Evolutionary conservation across 768 basidiomycete genomes (phyloP).

Genomic region (Trametes gibbosa): DNA sequence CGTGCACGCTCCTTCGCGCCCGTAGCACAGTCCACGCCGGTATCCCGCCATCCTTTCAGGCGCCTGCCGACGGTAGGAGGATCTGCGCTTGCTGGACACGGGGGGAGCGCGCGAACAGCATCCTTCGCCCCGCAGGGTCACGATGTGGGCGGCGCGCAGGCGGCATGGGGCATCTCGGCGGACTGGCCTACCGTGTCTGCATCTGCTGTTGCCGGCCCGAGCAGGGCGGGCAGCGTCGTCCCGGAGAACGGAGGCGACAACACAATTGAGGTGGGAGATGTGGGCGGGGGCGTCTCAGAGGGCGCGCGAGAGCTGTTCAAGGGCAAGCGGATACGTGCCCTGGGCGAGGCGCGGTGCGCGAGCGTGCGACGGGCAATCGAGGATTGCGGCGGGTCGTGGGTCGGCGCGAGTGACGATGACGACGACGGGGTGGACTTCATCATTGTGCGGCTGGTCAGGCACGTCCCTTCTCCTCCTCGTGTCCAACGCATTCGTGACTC

Average conservation of each 20-base stretch:
- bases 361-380: slow-evolving; percentile 62
- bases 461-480: slow-evolving; percentile 5
- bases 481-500: background rate
- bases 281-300: slow-evolving; percentile 9
- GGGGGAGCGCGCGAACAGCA: background rate
- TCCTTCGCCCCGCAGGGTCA: slow-evolving; percentile 7
- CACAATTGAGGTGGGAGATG: background rate
- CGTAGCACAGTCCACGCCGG: slow-evolving; percentile 30
- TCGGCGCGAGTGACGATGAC: slow-evolving; percentile 30
- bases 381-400: slow-evolving; percentile 52
- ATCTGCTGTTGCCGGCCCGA: slow-evolving; percentile 8
- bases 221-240: background rate
- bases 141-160: slow-evolving; percentile 12
- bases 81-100: background rate
- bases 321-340: slow-evolving; percentile 53
- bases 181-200: slow-evolving; percentile 18
- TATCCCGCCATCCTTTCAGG: slow-evolving; percentile 15
- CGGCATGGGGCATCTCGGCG: background rate
- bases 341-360: slow-evolving; percentile 64
- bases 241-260: background rate
- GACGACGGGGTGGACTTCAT: slow-evolving; percentile 60
- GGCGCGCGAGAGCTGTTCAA: slow-evolving; percentile 42
- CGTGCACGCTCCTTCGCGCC: slow-evolving; percentile 67
- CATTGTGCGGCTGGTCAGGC: slow-evolving; percentile 76
- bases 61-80: slow-evolving; percentile 4